Percentiles rank a stretch among this genome's conserved stretches.
Evolutionary conservation across 78 protist genomes (phyloP).

Genomic region (Bigelowiella natans): DNA sequence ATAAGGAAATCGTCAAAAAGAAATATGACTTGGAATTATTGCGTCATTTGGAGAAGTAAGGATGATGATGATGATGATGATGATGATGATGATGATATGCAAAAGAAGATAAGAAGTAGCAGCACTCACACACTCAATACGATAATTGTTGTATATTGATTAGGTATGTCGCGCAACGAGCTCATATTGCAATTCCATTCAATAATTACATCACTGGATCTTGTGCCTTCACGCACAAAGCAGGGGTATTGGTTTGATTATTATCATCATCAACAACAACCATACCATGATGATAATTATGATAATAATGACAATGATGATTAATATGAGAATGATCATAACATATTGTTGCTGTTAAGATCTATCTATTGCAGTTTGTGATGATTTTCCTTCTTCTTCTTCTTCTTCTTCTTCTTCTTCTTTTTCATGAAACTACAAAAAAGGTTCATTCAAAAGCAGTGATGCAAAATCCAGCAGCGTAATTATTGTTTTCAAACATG

Average conservation of each 20-base stretch:
- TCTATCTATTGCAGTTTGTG: neutral
- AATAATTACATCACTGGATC: slow-evolving; percentile 55
- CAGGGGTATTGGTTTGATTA: too few species aligned
- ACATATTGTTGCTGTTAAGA: neutral
- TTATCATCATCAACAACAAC: too few species aligned
- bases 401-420: neutral
- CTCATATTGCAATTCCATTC: slow-evolving; percentile 55
- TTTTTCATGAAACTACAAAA: neutral
- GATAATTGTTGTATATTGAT: too few species aligned
- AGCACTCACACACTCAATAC: too few species aligned
- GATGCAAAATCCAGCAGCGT: neutral
- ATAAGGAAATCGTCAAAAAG: too few species aligned
- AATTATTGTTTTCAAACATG: neutral
- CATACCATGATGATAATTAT: too few species aligned
- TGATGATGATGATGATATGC: too few species aligned
- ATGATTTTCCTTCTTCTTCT: neutral
- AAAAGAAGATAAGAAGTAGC: too few species aligned
- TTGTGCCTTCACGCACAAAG: slow-evolving; percentile 69
- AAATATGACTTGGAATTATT: too few species aligned
- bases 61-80: too few species aligned
- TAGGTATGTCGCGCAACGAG: slow-evolving; percentile 44
- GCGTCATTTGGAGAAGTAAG: too few species aligned
- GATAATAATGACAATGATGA: too few species aligned
- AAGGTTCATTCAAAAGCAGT: neutral
- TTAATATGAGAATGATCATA: slow-evolving; percentile 62